A percentile compares a stretch with the other conserved stretches of the same genome.
Conservation (phyloP, 179 eudicot genomes). For the Actinidia polygama region DNA sequence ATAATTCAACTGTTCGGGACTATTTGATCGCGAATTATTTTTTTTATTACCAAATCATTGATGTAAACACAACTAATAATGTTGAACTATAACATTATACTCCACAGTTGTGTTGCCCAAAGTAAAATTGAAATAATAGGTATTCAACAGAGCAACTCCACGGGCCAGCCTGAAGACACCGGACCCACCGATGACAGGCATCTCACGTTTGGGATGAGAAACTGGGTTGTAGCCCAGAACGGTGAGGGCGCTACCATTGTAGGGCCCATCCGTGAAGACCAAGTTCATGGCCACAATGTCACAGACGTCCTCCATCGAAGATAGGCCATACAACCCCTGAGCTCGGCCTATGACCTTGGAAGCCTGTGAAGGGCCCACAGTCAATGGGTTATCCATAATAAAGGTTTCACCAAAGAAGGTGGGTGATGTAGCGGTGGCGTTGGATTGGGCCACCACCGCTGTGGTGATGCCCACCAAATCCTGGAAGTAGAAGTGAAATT, state of each 20-base stretch:
- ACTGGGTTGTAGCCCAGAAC: slow-evolving; percentile 59
- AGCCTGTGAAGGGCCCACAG: slow-evolving; percentile 35
- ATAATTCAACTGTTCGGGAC: too few relatives aligned
- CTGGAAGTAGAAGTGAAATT: slow-evolving; percentile 52
- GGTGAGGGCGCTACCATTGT: slow-evolving; percentile 62
- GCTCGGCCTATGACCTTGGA: slow-evolving; percentile 56
- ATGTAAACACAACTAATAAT: too few relatives aligned
- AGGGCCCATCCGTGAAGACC: slow-evolving; percentile 45
- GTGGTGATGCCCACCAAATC: slow-evolving; percentile 39
- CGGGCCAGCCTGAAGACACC: slow-evolving; percentile 59
- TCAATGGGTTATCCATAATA: slow-evolving; percentile 47
- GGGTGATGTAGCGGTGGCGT: slow-evolving; percentile 5
- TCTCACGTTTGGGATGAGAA: slow-evolving; percentile 38
- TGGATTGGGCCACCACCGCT: slow-evolving; percentile 36
- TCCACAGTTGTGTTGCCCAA: background rate
- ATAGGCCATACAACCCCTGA: slow-evolving; percentile 59
- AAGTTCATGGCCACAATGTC: slow-evolving; percentile 48
- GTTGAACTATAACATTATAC: background rate
- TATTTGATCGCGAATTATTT: too few relatives aligned
- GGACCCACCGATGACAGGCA: slow-evolving; percentile 63
- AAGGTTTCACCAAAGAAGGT: slow-evolving; percentile 38
- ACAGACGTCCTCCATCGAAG: slow-evolving; percentile 33
- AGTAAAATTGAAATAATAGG: background rate
- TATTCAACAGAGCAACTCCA: slow-evolving; percentile 38
- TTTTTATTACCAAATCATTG: too few relatives aligned